A percentile compares a stretch with the other conserved stretches of the same genome.
Conservation (phyloP, 306 rosid species). For the Begonia loranthoides region DNA sequence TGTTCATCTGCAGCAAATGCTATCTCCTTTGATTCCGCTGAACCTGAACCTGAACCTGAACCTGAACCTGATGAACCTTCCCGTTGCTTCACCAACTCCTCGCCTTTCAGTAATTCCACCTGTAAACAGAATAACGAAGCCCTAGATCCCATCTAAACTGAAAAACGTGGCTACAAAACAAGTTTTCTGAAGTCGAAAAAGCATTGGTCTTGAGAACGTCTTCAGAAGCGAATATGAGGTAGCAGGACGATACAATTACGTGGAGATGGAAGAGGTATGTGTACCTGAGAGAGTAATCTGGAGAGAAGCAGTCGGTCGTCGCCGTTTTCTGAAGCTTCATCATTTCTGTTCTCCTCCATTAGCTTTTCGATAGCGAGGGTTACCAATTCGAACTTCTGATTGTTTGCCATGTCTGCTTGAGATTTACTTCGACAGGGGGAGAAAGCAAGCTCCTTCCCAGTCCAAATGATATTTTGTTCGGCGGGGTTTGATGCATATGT, state of each 20-base stretch:
- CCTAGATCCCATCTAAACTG: too few relatives aligned
- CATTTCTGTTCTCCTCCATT: constrained; percentile 24
- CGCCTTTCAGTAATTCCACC: constrained; percentile 39
- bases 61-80: constrained; percentile 1
- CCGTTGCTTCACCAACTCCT: constrained; percentile 7
- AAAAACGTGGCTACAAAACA: too few relatives aligned
- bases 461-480: too few relatives aligned
- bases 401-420: constrained; percentile 27
- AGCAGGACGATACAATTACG: not conserved
- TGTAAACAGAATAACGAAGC: constrained; percentile 7
- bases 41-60: constrained; percentile 8
- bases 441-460: not conserved
- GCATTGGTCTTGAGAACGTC: too few relatives aligned
- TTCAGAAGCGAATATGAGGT: not conserved
- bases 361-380: constrained; percentile 44
- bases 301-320: constrained; percentile 40
- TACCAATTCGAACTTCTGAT: constrained; percentile 37
- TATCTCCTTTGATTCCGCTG: constrained; percentile 7
- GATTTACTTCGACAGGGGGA: not conserved
- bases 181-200: too few relatives aligned
- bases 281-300: constrained; percentile 54
- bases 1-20: constrained; percentile 7
- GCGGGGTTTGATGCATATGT: too few relatives aligned
- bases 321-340: constrained; percentile 12
- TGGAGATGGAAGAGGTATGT: not conserved